Evolutionary conservation across 805 yeast species (phyloP).

Genomic region (Pichia heedii): DNA sequence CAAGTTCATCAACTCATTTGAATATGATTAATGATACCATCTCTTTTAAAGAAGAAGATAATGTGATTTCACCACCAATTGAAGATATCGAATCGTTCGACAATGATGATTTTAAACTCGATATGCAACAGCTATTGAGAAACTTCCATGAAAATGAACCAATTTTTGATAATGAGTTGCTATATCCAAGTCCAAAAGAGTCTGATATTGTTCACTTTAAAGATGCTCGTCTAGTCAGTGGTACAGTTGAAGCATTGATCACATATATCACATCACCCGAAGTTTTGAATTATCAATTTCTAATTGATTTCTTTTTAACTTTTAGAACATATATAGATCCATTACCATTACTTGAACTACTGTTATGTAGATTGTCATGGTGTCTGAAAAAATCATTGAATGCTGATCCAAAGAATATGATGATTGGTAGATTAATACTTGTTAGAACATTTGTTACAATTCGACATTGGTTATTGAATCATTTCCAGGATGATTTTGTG

Average conservation of each 20-base stretch:
- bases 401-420: constrained; percentile 20
- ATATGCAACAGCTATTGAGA: constrained; percentile 11
- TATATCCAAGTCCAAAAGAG: constrained; percentile 27
- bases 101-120: background rate
- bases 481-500: constrained; percentile 78
- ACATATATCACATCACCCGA: constrained; percentile 65
- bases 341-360: constrained; percentile 47
- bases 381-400: constrained; percentile 34
- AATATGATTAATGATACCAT: too few species aligned
- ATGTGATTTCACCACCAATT: too few species aligned
- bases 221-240: constrained; percentile 13
- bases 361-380: constrained; percentile 67
- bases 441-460: constrained; percentile 79
- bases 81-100: too few species aligned
- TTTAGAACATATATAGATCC: constrained; percentile 62
- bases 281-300: constrained; percentile 62
- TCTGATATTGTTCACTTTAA: constrained; percentile 24
- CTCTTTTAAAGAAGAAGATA: too few species aligned
- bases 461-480: constrained; percentile 85
- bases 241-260: constrained; percentile 35
- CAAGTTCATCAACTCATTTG: too few species aligned
- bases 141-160: constrained; percentile 27
- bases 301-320: constrained; percentile 82
- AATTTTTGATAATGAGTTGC: constrained; percentile 24
- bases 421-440: constrained; percentile 56